Conservation (phyloP, 75 land plant genomes). For the Pinus tabuliformis region DNA sequence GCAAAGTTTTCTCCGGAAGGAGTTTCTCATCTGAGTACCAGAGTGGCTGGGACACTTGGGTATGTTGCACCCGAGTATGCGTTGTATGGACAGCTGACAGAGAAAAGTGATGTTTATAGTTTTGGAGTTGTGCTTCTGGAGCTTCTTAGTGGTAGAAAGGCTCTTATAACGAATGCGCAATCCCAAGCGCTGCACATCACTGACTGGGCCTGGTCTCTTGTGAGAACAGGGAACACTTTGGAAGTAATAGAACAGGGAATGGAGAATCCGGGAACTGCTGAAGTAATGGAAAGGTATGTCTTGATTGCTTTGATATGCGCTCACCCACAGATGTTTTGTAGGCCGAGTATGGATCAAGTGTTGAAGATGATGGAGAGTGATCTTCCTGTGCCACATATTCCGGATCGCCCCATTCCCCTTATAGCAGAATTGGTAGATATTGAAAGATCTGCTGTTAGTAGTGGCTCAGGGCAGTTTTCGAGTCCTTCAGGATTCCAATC, state of each 20-base stretch:
- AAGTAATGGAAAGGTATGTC: conserved; percentile 66
- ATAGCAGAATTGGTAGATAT: conserved; percentile 49
- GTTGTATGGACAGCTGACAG: conserved; percentile 79
- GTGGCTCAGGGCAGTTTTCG: conserved; percentile 30
- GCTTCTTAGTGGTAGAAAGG: conserved; percentile 79
- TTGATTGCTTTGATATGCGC: conserved; percentile 67
- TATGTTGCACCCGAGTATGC: conserved; percentile 96
- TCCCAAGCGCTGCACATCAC: conserved; percentile 40
- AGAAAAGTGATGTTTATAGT: conserved; percentile 88
- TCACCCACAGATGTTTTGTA: conserved; percentile 69
- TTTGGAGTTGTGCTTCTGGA: conserved; percentile 85
- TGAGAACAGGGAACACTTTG: conserved; percentile 38
- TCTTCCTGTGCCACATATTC: conserved; percentile 54
- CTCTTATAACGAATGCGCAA: conserved; percentile 24
- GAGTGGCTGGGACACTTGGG: conserved; percentile 88
- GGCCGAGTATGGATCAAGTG: conserved; percentile 75
- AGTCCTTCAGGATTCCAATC: conserved; percentile 3
- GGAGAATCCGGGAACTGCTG: conserved; percentile 44
- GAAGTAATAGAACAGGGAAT: conserved; percentile 62
- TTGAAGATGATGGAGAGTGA: conserved; percentile 73
- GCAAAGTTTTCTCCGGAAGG: conserved; percentile 89
- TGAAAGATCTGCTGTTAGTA: conserved; percentile 46
- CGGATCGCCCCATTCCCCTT: conserved; percentile 70
- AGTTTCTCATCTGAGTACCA: conserved; percentile 71
- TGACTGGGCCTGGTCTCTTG: conserved; percentile 93